Conservation (phyloP, 75 land plant species). For the Ceratopteris richardii region DNA sequence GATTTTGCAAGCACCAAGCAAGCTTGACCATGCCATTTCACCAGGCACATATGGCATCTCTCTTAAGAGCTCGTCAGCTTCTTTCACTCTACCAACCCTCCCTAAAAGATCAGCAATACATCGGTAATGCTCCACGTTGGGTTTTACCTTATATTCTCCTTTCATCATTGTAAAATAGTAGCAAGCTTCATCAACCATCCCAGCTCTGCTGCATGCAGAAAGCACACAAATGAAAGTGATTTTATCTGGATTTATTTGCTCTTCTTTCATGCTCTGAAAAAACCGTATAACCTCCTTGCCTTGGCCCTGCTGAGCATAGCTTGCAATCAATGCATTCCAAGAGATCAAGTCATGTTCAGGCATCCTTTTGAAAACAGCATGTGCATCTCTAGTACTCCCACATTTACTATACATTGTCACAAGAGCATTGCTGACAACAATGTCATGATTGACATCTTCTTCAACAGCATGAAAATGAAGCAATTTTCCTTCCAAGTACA, state of each 20-base stretch:
- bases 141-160: conserved; percentile 1
- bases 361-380: conserved; percentile 32
- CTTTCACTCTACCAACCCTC: conserved; percentile 13
- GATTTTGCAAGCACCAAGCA: conserved; percentile 20
- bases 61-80: conserved; percentile 15
- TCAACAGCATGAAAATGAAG: conserved; percentile 33
- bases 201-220: conserved; percentile 21
- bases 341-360: conserved; percentile 31
- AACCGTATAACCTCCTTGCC: conserved; percentile 14
- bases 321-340: conserved; percentile 39
- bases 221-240: conserved; percentile 20
- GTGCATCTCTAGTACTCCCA: conserved; percentile 25
- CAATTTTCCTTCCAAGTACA: conserved; percentile 22
- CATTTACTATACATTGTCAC: conserved; percentile 54
- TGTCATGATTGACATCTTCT: conserved; percentile 17
- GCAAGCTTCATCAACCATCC: conserved; percentile 20
- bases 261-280: conserved; percentile 3
- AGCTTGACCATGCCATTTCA: conserved; percentile 13
- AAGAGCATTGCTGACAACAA: conserved; percentile 46
- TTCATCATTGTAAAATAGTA: conserved; percentile 9
- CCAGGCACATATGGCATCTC: conserved; percentile 18
- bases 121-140: conserved; percentile 8
- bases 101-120: conserved; percentile 23
- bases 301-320: conserved; percentile 20
- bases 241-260: conserved; percentile 13